Base-by-base conservation (phyloP, 176 grass and related monocot genomes). In the Eragrostis curvula region DNA sequence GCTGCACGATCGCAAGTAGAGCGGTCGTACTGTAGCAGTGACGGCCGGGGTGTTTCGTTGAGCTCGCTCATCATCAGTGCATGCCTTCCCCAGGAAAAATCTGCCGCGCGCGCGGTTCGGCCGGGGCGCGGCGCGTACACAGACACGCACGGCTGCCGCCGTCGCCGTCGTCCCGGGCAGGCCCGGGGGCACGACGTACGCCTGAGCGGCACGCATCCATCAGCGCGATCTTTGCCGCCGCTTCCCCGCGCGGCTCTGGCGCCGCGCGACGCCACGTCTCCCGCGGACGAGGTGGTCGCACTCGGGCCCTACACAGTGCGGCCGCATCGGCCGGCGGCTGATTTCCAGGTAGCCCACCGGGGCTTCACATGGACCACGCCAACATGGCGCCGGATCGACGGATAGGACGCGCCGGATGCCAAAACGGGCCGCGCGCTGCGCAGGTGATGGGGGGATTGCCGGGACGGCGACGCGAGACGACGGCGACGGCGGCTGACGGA, bases 241-340 rank as follows among this genome's bases (percentile, higher is more conserved):
- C 46, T 48, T 18, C 2, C 9, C 1, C 17, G 18, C 29, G 27
- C 17, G 23, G 40, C 7, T 69, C 79, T 82, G 64, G 85, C 79
- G 85, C 62, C 43, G 85, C 62, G 23, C n/a, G 0, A 29, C 27
- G 84, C 78, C 85, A 87, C 85, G 85, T 87, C 30, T 15, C 45
- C 74, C 7, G 13, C 77, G 16, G 45, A 21, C 46, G 70, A 64
- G 70, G 81, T 74, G 70, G 45, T 51, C n/a, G 81, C 61, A 51
- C 24, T 29, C 12, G 28, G 30, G 80, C 80, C 69, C 80, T 82
- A 41, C 69, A 72, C 12, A 63, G 69, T 62, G 69, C 66, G 77
- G 25, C 10, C 3, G 27, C 71, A 50, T 20, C 6, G 3, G 10
- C 28, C 50, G 40, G 51, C 75, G 53, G 12, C 18, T 13, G 9